phyloP scores from a whole-genome alignment of 805 yeast genomes.

The Candida khao-thaluensis region DNA sequence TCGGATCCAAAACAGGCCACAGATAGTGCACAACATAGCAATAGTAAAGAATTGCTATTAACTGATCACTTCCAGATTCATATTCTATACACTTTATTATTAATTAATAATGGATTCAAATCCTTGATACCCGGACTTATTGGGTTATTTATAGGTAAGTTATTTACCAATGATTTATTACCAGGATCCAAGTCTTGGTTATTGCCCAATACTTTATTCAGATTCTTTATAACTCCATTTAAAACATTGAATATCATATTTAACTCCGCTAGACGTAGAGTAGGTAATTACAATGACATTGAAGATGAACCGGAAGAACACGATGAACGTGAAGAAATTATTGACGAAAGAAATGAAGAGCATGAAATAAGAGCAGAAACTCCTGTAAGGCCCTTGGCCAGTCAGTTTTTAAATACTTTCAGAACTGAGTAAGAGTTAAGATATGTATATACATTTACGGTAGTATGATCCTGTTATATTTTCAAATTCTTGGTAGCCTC shows the following conservation, averaged over 20 bases:
- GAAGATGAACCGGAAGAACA: conserved; percentile 16
- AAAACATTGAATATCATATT: conserved; percentile 3
- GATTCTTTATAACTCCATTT: conserved; percentile 28
- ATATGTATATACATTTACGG: background rate
- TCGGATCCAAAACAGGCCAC: conserved; percentile 17
- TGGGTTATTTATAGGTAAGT: conserved; percentile 39
- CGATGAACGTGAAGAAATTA: conserved; percentile 18
- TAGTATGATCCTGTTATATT: conserved; percentile 3
- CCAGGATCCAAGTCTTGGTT: conserved; percentile 38
- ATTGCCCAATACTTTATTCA: conserved; percentile 27
- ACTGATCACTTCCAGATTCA: conserved; percentile 44
- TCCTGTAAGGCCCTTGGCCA: conserved; percentile 60
- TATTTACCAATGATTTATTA: conserved; percentile 33
- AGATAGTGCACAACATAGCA: conserved; percentile 1
- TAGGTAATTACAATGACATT: conserved; percentile 9
- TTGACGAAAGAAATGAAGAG: conserved; percentile 14
- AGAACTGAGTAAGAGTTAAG: conserved; percentile 3
- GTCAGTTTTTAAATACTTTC: conserved; percentile 60
- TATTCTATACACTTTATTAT: conserved; percentile 30
- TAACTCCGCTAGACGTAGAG: conserved; percentile 6
- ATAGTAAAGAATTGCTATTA: conserved; percentile 23
- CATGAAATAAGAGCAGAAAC: conserved; percentile 49
- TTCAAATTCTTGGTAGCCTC: conserved; percentile 18
- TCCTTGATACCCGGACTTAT: conserved; percentile 37
- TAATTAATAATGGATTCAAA: conserved; percentile 38